phyloP scores from a whole-genome alignment of 805 yeast species.

The Starmerella potacharoeniae region DNA sequence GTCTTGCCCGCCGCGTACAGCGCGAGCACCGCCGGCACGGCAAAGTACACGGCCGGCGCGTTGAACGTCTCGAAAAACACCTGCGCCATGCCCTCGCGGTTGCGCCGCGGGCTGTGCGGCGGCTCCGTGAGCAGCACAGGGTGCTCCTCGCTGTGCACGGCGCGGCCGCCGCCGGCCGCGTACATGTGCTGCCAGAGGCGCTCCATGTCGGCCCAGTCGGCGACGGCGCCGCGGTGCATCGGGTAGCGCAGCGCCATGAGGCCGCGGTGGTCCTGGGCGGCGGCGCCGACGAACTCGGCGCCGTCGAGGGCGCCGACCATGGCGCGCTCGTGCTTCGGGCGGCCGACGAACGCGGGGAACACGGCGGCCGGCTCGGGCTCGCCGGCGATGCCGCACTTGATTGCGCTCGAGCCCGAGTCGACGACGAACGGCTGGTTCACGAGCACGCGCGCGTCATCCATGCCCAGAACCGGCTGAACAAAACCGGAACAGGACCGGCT shows the following conservation, averaged over 20 bases:
- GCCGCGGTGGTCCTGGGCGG: slow-evolving; percentile 69
- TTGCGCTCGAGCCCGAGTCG: slow-evolving; percentile 72
- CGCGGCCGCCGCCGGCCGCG: slow-evolving; percentile 29
- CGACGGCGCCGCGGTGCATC: slow-evolving; percentile 64
- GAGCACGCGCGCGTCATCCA: slow-evolving; percentile 7
- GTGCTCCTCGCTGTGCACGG: slow-evolving; percentile 61
- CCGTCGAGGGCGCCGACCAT: slow-evolving; percentile 64
- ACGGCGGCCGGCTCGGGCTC: slow-evolving; percentile 65
- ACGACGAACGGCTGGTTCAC: slow-evolving; percentile 54
- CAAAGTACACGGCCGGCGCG: slow-evolving; percentile 62
- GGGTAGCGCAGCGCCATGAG: slow-evolving; percentile 63
- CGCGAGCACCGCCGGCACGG: slow-evolving; percentile 68
- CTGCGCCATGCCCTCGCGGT: slow-evolving; percentile 53
- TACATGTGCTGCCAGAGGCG: slow-evolving; percentile 62
- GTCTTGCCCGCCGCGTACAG: slow-evolving; percentile 83
- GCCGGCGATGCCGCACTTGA: slow-evolving; percentile 90
- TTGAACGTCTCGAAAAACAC: slow-evolving; percentile 60
- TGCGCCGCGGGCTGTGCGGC: slow-evolving; percentile 59
- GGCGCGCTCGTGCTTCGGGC: slow-evolving; percentile 70
- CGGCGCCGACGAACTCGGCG: slow-evolving; percentile 61
- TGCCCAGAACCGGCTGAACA: background rate
- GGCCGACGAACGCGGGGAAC: slow-evolving; percentile 60
- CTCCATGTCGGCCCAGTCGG: slow-evolving; percentile 83
- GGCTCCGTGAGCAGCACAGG: slow-evolving; percentile 84
- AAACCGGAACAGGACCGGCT: too few relatives aligned